phyloP scores from a whole-genome alignment of 441 rosid genomes.

The Pelargonium myrrhifolium region DNA sequence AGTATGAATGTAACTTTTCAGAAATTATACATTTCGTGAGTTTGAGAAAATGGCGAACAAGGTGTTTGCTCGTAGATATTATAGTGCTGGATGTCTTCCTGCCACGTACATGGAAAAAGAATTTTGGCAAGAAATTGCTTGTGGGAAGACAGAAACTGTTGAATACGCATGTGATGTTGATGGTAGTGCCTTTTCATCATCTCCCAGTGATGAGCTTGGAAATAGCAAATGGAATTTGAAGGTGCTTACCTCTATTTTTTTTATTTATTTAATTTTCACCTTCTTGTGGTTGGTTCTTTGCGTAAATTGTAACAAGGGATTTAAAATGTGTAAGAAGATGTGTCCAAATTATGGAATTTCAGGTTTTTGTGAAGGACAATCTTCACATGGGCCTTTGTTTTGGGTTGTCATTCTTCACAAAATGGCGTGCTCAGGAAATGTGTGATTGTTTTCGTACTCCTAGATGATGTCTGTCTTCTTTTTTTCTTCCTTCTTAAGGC shows the following conservation, averaged over 20 bases:
- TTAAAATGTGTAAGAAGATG: background rate
- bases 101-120: constrained; percentile 91
- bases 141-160: constrained; percentile 93
- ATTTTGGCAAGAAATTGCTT: constrained; percentile 95
- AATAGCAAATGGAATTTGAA: constrained; percentile 97
- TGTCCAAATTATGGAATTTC: background rate
- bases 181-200: constrained; percentile 97
- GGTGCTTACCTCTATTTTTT: constrained; percentile 37
- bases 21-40: constrained; percentile 89
- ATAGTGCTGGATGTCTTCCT: constrained; percentile 87
- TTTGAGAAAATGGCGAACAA: constrained; percentile 99
- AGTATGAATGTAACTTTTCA: constrained; percentile 39
- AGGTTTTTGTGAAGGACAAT: background rate
- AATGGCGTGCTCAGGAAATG: constrained; percentile 4
- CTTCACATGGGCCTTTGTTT: background rate
- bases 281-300: constrained; percentile 7
- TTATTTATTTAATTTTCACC: background rate
- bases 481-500: background rate
- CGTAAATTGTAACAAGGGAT: constrained; percentile 4
- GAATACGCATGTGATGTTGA: constrained; percentile 99
- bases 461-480: background rate
- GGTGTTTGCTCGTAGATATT: constrained; percentile 89
- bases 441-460: background rate
- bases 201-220: constrained; percentile 78
- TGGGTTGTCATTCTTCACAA: background rate